Evolutionary conservation across 257 asterid genomes (phyloP), one percentile per base, ranked within the genome.

Genomic region (Thymus mandschuricus): DNA sequence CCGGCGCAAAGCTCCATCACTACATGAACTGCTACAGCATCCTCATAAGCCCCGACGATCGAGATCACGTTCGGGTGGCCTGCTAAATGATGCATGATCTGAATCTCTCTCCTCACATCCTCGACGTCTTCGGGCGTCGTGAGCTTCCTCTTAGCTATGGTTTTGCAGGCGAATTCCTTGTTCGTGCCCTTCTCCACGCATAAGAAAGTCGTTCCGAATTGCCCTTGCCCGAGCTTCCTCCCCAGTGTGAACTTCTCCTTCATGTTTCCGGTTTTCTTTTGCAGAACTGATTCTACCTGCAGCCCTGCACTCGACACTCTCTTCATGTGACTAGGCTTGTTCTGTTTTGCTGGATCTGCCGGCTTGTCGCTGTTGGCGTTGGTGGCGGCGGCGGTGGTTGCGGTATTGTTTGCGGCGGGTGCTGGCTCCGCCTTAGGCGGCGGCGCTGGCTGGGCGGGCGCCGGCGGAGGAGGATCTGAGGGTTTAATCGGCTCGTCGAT

Each of bases 1-100:
- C 98, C 98, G 0, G 87, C 79, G 76, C 98, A 92, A 10, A 92
- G 87, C 70, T 92, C 98, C 98, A 92, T 92, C 58, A 92, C 90
- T 5, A 92, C 82, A 73, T 90, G 97, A 71, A 92, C 96, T 3
- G 95, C 93, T 41, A 88, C 87, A 1, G 96, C 83, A 70, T 92
- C 98, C 81, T 92, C 98, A 54, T 87, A 90, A 8, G 98, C 95
- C 57, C 92, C 97, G 60, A 86, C 87, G 44, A 92, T 92, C 10
- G 90, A 78, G 69, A 92, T 90, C 21, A 92, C 88, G 40, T 82
- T 87, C 1, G 93, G 92, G 56, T 82, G 85, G 48, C 96, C 98
- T 0, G 96, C 89, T 68, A 92, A 75, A 75, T 92, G 97, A 75
- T 92, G 97, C 98, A 92, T 90, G 49, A 92, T 92, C 80, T 85